Evolutionary conservation across 2,329 filamentous ascomycete species (phyloP), one percentile per base, ranked within the genome.

Genomic region (Triangularia setosa): DNA sequence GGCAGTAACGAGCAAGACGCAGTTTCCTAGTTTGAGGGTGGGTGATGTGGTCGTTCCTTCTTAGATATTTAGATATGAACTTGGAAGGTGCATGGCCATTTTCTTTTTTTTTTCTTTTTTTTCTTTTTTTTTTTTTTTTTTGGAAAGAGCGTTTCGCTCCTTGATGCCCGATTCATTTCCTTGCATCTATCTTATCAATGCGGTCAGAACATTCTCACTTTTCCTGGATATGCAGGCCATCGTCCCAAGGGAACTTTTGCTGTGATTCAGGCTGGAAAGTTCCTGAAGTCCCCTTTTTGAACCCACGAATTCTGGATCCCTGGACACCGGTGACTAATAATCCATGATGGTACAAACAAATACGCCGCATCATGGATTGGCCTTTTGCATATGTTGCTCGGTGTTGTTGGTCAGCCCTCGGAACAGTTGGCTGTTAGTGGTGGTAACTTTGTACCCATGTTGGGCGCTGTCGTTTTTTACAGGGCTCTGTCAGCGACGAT

Each of bases 11-110:
- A 72, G 64, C 40, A 72, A 76, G 25, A 69, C 69, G 21, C 76
- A 78, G 66, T 76, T 70, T 64, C 79, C 80, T 23, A 83, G 79
- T 1, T 81, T 87, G 61, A 72, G 74, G 59, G 78, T 87, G 23
- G 84, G 84, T 23, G 83, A 87, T 64, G 52, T 23, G 9, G 67
- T 71, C 18, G 52, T 64, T 28, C 66, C 71, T 4, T 55, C 25
- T 8, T 65, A 21, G 33, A 3, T 6, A 48, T 25, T 48, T 14
- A 8, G 16, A 23, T 44, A 53, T 58, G 11, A 28, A 25, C 57
- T n/a, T 30, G 18, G 44, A 27, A 23, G 21, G 40, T 24, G 23
- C 33, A n/a, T 5, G 33, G n/a, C n/a, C n/a, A n/a, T n/a, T n/a
- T n/a, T n/a, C n/a, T n/a, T n/a, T n/a, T n/a, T n/a, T n/a, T n/a